phyloP scores from a whole-genome alignment of 805 yeast genomes.

The Blastobotrys mokoenaii region DNA sequence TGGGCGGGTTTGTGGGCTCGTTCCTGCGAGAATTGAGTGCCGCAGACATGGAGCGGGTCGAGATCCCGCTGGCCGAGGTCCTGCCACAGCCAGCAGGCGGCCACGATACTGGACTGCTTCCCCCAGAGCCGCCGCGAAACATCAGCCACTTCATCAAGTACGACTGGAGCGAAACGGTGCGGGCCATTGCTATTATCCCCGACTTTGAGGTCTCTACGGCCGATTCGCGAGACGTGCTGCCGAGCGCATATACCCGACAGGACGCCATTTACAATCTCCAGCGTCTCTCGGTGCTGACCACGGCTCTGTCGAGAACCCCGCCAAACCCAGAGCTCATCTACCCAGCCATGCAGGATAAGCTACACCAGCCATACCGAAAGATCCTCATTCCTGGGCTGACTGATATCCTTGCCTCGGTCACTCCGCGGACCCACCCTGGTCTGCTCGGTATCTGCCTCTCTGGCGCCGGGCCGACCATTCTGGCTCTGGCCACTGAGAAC shows the following conservation, averaged over 20 bases:
- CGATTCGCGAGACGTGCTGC: conserved; percentile 81
- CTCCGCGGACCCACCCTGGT: conserved; percentile 77
- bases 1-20: conserved; percentile 98
- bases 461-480: conserved; percentile 97
- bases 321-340: conserved; percentile 79
- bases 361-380: conserved; percentile 96
- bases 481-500: conserved; percentile 85
- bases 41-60: conserved; percentile 64
- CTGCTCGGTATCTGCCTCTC: conserved; percentile 88
- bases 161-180: conserved; percentile 71
- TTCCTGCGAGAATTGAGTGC: conserved; percentile 73
- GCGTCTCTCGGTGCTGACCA: conserved; percentile 84
- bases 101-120: conserved; percentile 55
- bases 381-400: conserved; percentile 84
- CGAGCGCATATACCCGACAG: conserved; percentile 62
- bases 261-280: conserved; percentile 92
- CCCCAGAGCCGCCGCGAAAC: conserved; percentile 74
- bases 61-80: conserved; percentile 78
- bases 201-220: conserved; percentile 93
- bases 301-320: conserved; percentile 78
- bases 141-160: conserved; percentile 87
- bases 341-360: conserved; percentile 92
- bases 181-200: conserved; percentile 88
- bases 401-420: conserved; percentile 68
- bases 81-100: conserved; percentile 73